Conservation (phyloP, 164 flowering plant species). For the Vitis vinifera region ASM3070453v1 NC_081810.1:4678001-4678500, state of each 20-base stretch:
- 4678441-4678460: slow-evolving; percentile 30
- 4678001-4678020: too few relatives aligned
- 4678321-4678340: slow-evolving; percentile 8
- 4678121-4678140: slow-evolving; percentile 52
- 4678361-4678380: neutral
- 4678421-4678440: too few relatives aligned
- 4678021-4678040: too few relatives aligned
- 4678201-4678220: slow-evolving; percentile 58
- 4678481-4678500: neutral
- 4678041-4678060: too few relatives aligned
- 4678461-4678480: slow-evolving; percentile 22
- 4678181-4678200: slow-evolving; percentile 69
- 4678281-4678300: slow-evolving; percentile 11
- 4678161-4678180: slow-evolving; percentile 65
- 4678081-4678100: slow-evolving; percentile 54
- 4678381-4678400: neutral
- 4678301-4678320: slow-evolving; percentile 8
- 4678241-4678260: slow-evolving; percentile 47
- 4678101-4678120: slow-evolving; percentile 43
- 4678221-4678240: slow-evolving; percentile 47
- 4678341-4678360: neutral
- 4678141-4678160: slow-evolving; percentile 46
- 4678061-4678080: slow-evolving; percentile 33
- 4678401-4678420: too few relatives aligned
- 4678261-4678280: slow-evolving; percentile 30